A percentile compares a stretch with the other conserved stretches of the same genome.
Evolutionary conservation across 2,329 filamentous ascomycete species (phyloP).

Genomic region (Fusarium dlaminii): DNA sequence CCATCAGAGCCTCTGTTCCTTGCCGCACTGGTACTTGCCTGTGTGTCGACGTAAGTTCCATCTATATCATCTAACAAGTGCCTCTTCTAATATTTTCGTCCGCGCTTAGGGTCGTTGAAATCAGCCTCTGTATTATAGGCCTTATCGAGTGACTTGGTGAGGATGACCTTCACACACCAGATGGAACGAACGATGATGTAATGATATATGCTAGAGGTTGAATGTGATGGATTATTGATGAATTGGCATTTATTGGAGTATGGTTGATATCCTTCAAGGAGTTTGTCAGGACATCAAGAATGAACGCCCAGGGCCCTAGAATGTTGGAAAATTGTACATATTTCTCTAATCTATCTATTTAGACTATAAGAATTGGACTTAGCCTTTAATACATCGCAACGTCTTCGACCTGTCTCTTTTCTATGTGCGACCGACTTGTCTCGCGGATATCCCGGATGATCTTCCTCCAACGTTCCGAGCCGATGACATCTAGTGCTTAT

Average conservation of each 20-base stretch:
- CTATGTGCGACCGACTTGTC: too few species aligned
- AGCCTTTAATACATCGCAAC: not conserved
- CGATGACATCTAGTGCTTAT: not conserved
- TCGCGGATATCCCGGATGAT: not conserved
- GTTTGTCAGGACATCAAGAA: not conserved
- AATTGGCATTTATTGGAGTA: not conserved
- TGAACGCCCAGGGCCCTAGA: too few species aligned
- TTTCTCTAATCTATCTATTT: not conserved
- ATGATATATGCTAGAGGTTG: fast-evolving
- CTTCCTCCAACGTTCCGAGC: fast-evolving
- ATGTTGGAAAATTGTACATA: too few species aligned
- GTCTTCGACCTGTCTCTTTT: not conserved
- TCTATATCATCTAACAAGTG: fast-evolving
- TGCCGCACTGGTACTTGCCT: not conserved
- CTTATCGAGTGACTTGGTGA: not conserved
- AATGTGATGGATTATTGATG: not conserved
- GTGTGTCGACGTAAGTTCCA: not conserved
- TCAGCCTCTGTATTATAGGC: not conserved
- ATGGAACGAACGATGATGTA: not conserved
- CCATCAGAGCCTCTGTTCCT: not conserved
- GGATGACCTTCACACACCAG: fast-evolving
- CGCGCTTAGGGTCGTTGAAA: not conserved
- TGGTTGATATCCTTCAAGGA: not conserved
- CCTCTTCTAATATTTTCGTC: fast-evolving
- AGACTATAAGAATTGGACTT: not conserved